Base-by-base conservation (phyloP, 1,284 basidiomycete species). In the Boletus mariae region DNA sequence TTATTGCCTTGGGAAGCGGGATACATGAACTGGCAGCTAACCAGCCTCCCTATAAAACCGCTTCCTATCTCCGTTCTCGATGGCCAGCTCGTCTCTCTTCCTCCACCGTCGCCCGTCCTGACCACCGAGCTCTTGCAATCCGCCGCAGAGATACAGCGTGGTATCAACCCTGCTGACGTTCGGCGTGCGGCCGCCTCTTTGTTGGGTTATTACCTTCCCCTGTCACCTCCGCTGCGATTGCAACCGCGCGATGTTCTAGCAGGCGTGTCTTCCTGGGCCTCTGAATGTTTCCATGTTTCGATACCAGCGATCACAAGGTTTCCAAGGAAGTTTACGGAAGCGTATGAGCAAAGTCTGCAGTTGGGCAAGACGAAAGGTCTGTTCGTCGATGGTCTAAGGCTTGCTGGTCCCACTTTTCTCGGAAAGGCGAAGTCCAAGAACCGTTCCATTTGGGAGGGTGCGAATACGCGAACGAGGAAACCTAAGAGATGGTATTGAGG, bases 1-100 rank as follows among this genome's bases (percentile, higher is more conserved):
- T 77, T 98, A 23, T 75, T 90, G 10, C 88, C 90, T 11, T 96
- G 85, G 78, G 96, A 99, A 71, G 71, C 77, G 31, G 82, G 80
- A 10, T 98, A 90, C 70, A 71, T 93, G 54, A 75, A 75, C 11
- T 78, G 77, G 69, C 75, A 84, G 59, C 75, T 98, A 41, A 75
- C 77, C 10, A 77, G 84, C 42, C 78, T 97, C 37, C 90, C 92
- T 0, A 73, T 97, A 53, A 83, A 87, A 63, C 74, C 81, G 12
- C 63, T 89, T 29, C 73, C 80, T 8, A 52, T 56, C 34, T 25
- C 64, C 32, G 40, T 4, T 13, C 53, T 68, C 41, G 52, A 59
- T 43, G 26, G 3, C 29, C 52, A 58, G 32, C 45, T 67, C 7
- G 47, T 48, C 3, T 49, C 57, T 5, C 45, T 65, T 29, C 47